These are phyloP conservation scores for Endothia cerciana DNA, from an alignment of 2,329 filamentous ascomycete species.

Conservation along the genomic window DNA sequence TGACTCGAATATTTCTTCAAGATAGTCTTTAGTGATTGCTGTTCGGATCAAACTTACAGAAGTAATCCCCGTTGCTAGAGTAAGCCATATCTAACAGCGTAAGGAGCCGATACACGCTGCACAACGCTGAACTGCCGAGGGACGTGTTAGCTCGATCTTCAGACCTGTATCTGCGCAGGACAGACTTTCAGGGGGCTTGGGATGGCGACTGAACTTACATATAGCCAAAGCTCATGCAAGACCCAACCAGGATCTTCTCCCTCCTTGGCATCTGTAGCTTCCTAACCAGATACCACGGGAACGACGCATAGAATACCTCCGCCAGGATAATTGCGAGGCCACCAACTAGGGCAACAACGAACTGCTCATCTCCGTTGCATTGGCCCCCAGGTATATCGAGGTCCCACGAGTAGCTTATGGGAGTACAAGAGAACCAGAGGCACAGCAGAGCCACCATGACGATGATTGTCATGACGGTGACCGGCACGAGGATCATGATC, in stretches of 20 bases:
- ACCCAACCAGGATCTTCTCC: conserved; percentile 27
- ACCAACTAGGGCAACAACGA: background rate
- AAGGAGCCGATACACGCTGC: conserved; percentile 20
- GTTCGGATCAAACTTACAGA: conserved; percentile 9
- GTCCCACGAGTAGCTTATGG: conserved; percentile 25
- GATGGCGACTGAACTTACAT: conserved; percentile 7
- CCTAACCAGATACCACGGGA: conserved; percentile 23
- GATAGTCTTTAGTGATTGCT: background rate
- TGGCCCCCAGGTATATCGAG: background rate
- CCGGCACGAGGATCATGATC: conserved; percentile 14
- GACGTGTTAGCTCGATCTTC: background rate
- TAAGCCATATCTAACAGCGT: background rate
- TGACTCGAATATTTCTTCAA: background rate
- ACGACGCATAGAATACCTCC: conserved; percentile 26
- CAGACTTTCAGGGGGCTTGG: too few relatives aligned
- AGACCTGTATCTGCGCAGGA: background rate
- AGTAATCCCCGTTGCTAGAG: background rate
- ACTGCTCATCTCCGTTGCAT: conserved; percentile 14
- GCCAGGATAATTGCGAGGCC: conserved; percentile 12
- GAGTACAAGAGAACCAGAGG: conserved; percentile 26
- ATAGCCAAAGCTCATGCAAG: conserved; percentile 27
- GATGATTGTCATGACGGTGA: conserved; percentile 3
- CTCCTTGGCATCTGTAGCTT: conserved; percentile 23
- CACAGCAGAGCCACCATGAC: background rate
- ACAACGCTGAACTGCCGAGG: conserved; percentile 19